phyloP scores from a whole-genome alignment of 495 filamentous ascomycete species.

The Chaetomium cochliodes region DNA sequence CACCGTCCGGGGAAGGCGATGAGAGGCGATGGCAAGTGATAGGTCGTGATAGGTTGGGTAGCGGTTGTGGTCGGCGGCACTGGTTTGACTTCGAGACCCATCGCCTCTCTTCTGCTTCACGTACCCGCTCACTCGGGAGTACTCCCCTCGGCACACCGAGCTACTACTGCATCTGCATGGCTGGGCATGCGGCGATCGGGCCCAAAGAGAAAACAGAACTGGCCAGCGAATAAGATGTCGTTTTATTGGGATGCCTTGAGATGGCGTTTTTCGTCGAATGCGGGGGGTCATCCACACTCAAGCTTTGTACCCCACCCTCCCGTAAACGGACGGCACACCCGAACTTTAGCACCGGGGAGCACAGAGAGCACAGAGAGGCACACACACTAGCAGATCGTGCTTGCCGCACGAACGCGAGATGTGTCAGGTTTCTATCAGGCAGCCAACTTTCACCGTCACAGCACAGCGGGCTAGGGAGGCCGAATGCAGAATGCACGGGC shows the following conservation, averaged over 20 bases:
- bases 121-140: background rate
- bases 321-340: background rate
- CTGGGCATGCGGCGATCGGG: constrained; percentile 5
- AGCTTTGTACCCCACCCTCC: constrained; percentile 6
- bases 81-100: background rate
- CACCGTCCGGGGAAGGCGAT: no score
- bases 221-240: constrained; percentile 14
- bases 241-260: constrained; percentile 26
- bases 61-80: no score
- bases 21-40: no score
- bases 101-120: background rate
- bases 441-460: background rate
- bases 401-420: constrained; percentile 9
- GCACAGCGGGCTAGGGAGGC: background rate
- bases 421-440: constrained; percentile 11
- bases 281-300: constrained; percentile 10
- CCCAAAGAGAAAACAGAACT: background rate
- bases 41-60: no score
- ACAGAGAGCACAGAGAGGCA: background rate
- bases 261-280: constrained; percentile 11
- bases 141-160: constrained; percentile 1
- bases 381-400: constrained; percentile 1
- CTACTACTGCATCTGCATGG: constrained; percentile 3
- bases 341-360: background rate
- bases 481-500: background rate